Evolutionary conservation across 106 monocot species (phyloP).

Genomic region (Phalaenopsis equestris): DNA sequence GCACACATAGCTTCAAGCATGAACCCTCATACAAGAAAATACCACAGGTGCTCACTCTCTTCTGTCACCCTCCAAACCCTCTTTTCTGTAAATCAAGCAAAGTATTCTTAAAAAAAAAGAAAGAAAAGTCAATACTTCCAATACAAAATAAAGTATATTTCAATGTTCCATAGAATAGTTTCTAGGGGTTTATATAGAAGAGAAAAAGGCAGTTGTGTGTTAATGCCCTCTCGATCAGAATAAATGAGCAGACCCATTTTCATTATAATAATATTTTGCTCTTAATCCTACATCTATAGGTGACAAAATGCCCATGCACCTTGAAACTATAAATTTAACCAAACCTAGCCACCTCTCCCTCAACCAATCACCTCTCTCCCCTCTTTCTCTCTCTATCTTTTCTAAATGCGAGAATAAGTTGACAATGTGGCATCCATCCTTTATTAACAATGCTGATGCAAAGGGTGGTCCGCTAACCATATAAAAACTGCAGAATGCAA

Average conservation of each 20-base stretch:
- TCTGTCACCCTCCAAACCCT: slow-evolving; percentile 15
- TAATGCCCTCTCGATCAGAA: not conserved
- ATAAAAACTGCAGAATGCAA: too few relatives aligned
- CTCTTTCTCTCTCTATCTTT: too few relatives aligned
- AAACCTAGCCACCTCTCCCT: too few relatives aligned
- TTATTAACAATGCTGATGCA: too few relatives aligned
- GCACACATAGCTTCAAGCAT: slow-evolving; percentile 27
- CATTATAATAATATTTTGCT: not conserved
- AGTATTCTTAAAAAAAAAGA: not conserved
- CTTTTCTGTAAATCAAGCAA: not conserved
- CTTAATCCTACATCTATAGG: not conserved
- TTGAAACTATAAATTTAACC: not conserved
- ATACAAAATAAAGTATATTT: too few relatives aligned
- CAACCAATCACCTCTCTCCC: too few relatives aligned
- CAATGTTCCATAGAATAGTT: not conserved
- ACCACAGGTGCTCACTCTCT: slow-evolving; percentile 34
- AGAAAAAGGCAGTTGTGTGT: not conserved
- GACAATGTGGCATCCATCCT: too few relatives aligned
- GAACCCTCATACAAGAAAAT: slow-evolving; percentile 14
- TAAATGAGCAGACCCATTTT: not conserved
- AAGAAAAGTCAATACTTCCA: not conserved
- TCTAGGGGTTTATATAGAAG: not conserved
- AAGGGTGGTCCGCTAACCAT: too few relatives aligned
- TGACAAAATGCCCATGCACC: not conserved
- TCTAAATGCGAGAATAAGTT: too few relatives aligned